A percentile compares a stretch with the other conserved stretches of the same genome.
Evolutionary conservation across 768 basidiomycete genomes (phyloP).

Genomic region (Arthromyces matolae): DNA sequence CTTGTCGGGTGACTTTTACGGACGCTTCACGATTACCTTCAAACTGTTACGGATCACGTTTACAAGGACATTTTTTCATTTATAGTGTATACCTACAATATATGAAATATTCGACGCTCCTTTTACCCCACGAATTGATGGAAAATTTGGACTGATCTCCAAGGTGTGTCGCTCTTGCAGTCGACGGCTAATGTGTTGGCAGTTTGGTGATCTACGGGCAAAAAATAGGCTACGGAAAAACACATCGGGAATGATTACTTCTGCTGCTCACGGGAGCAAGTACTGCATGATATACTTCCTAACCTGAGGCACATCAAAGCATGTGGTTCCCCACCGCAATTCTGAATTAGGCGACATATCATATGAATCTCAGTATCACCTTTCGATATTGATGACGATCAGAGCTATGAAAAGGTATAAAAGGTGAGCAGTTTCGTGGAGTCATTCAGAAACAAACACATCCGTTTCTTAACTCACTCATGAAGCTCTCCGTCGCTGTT

Average conservation of each 20-base stretch:
- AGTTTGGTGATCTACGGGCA: no score
- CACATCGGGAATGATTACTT: no score
- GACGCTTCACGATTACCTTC: slow-evolving; percentile 30
- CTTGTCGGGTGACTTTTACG: slow-evolving; percentile 33
- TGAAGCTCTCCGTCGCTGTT: slow-evolving; percentile 24
- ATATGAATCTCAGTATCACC: no score
- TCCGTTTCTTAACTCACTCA: slow-evolving; percentile 9
- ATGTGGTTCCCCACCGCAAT: no score
- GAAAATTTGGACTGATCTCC: no score
- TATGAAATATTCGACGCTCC: slow-evolving; percentile 31
- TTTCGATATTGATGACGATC: no score
- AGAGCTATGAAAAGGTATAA: slow-evolving; percentile 2
- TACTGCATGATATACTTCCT: background rate
- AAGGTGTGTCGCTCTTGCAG: background rate
- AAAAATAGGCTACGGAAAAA: no score
- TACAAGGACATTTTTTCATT: slow-evolving; percentile 42
- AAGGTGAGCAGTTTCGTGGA: background rate
- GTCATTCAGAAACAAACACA: background rate
- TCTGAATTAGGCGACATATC: no score
- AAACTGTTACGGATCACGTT: slow-evolving; percentile 33
- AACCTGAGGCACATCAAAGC: no score
- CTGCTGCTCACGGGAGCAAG: slow-evolving; percentile 3
- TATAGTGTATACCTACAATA: slow-evolving; percentile 43
- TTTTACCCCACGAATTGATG: background rate
- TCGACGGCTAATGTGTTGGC: background rate